Conservation (phyloP, 176 grass and related monocot species). For the Oryza australiensis region DNA sequence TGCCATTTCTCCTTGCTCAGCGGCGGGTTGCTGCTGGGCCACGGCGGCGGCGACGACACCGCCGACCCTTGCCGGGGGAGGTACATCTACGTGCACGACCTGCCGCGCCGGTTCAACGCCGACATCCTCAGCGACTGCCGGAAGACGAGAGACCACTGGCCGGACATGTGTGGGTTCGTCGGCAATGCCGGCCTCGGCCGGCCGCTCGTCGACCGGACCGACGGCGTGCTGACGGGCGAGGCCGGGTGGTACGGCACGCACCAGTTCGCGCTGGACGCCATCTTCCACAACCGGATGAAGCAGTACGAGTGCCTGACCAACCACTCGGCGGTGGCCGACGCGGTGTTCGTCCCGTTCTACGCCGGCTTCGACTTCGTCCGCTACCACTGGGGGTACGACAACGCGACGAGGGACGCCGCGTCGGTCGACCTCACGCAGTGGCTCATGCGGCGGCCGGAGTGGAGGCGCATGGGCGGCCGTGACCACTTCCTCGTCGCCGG, state of each 20-base stretch:
- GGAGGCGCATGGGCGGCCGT: constrained; percentile 37
- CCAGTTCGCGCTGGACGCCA: constrained; percentile 60
- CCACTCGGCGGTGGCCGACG: constrained; percentile 47
- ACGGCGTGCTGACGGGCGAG: constrained; percentile 42
- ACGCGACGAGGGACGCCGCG: constrained; percentile 40
- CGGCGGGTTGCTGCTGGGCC: constrained; percentile 8
- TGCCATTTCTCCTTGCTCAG: constrained; percentile 44
- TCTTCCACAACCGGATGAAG: constrained; percentile 78
- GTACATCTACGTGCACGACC: constrained; percentile 72
- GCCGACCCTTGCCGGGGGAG: constrained; percentile 49
- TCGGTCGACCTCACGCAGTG: constrained; percentile 29
- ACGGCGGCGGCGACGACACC: no score
- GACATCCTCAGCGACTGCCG: constrained; percentile 64
- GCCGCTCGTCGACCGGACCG: constrained; percentile 33
- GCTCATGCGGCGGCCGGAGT: constrained; percentile 41
- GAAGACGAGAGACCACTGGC: constrained; percentile 57
- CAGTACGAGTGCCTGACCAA: constrained; percentile 71
- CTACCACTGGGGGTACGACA: constrained; percentile 68
- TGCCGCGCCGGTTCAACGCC: constrained; percentile 66
- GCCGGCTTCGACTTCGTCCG: constrained; percentile 69
- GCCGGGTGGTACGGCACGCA: constrained; percentile 70
- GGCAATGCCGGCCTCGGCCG: constrained; percentile 61
- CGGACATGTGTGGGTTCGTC: constrained; percentile 56
- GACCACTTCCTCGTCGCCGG: constrained; percentile 71
- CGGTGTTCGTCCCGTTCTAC: constrained; percentile 77